These are phyloP conservation scores for Ogataea wickerhamii DNA, from an alignment of 805 yeast species.

Conservation along the genomic window DNA sequence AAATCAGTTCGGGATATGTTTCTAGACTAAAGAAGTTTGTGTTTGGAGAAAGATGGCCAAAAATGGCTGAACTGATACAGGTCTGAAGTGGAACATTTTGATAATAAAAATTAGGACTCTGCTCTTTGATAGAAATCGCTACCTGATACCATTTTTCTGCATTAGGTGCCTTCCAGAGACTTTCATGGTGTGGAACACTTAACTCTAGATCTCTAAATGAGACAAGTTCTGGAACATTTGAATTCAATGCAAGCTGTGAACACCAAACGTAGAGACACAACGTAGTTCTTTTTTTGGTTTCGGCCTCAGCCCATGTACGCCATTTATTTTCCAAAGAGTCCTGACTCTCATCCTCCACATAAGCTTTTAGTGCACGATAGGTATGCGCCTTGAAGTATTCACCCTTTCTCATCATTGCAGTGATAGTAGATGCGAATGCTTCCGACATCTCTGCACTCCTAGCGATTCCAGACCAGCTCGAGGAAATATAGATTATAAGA, in stretches of 20 bases:
- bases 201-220: conserved; percentile 8
- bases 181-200: conserved; percentile 8
- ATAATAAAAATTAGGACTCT: conserved; percentile 5
- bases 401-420: conserved; percentile 9
- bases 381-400: conserved; percentile 7
- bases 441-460: conserved; percentile 8
- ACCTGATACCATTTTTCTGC: conserved; percentile 7
- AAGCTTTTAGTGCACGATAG: conserved; percentile 2
- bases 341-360: conserved; percentile 4
- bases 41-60: conserved; percentile 4
- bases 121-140: conserved; percentile 3
- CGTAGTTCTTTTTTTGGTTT: conserved; percentile 6
- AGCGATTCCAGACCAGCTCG: conserved; percentile 13
- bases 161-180: conserved; percentile 6
- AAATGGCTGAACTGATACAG: conserved; percentile 6
- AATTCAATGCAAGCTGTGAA: conserved; percentile 5
- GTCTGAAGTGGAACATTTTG: conserved; percentile 6
- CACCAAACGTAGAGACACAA: conserved; percentile 8
- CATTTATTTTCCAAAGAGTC: conserved; percentile 3
- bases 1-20: conserved; percentile 2
- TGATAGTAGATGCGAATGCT: conserved; percentile 7
- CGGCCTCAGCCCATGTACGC: conserved; percentile 5
- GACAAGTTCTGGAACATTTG: conserved; percentile 6
- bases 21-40: not conserved
- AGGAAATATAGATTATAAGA: conserved; percentile 5